phyloP scores from a whole-genome alignment of 169 alveolate species.

The Besnoitia besnoiti region DNA sequence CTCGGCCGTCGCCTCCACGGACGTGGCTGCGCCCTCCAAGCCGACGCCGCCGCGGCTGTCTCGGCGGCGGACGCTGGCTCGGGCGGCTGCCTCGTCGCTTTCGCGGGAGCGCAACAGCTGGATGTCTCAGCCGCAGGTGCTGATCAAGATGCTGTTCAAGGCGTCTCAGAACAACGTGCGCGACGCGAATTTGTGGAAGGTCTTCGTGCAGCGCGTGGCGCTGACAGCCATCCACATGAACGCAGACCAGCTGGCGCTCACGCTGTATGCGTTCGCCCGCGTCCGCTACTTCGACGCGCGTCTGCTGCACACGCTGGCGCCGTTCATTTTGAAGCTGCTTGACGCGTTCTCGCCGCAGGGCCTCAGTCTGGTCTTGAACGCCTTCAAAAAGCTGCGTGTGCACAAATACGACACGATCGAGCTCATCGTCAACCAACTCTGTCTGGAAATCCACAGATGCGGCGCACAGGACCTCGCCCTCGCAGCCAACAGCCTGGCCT shows the following conservation, averaged over 20 bases:
- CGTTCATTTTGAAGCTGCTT: conserved; percentile 39
- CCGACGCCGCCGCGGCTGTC: conserved; percentile 7
- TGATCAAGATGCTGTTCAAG: background rate
- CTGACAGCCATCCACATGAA: conserved; percentile 19
- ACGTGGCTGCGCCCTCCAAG: background rate
- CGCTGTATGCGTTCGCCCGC: conserved; percentile 23
- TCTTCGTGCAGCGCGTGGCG: background rate
- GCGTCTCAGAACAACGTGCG: conserved; percentile 12
- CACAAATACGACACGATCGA: conserved; percentile 49
- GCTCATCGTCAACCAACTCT: conserved; percentile 34
- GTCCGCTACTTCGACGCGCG: conserved; percentile 42
- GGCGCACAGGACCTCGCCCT: conserved; percentile 37
- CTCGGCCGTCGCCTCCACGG: background rate
- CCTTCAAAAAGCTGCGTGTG: conserved; percentile 29
- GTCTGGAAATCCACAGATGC: background rate
- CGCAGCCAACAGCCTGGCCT: conserved; percentile 22
- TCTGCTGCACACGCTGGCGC: conserved; percentile 34
- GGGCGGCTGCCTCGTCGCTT: background rate
- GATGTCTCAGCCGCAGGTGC: conserved; percentile 27
- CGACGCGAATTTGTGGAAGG: conserved; percentile 26
- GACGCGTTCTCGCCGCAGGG: conserved; percentile 46
- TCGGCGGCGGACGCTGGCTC: background rate
- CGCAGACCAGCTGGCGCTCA: conserved; percentile 20
- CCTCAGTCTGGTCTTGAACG: conserved; percentile 42
- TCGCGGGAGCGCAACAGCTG: background rate